These are phyloP conservation scores for Raddia guianensis DNA, from an alignment of 176 grass and related monocot genomes.

Conservation along the genomic window DNA sequence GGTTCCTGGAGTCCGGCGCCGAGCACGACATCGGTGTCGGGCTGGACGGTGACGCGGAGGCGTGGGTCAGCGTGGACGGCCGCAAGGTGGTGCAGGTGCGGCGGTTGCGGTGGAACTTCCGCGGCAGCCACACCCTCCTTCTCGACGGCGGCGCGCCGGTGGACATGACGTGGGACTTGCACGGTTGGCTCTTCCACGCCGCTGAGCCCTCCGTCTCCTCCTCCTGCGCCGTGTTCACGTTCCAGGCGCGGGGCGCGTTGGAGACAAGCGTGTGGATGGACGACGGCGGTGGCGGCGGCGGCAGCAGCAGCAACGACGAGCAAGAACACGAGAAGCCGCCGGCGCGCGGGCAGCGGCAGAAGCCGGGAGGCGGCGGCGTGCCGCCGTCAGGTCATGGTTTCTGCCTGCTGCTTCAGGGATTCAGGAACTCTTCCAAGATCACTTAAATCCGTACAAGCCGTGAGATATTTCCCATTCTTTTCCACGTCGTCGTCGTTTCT, in stretches of 20 bases:
- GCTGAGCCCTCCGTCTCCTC: constrained; percentile 17
- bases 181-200: constrained; percentile 63
- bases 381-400: constrained; percentile 41
- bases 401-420: constrained; percentile 68
- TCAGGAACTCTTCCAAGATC: constrained; percentile 56
- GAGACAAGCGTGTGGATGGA: constrained; percentile 52
- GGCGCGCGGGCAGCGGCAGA: constrained; percentile 26
- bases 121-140: constrained; percentile 66
- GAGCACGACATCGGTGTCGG: constrained; percentile 75
- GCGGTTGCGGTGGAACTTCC: constrained; percentile 62
- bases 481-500: not conserved
- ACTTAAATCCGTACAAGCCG: constrained; percentile 51
- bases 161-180: constrained; percentile 74
- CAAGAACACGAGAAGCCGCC: constrained; percentile 8
- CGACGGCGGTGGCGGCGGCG: constrained; percentile 9
- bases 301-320: not conserved
- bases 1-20: constrained; percentile 59
- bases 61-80: constrained; percentile 57
- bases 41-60: constrained; percentile 59
- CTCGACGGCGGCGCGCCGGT: constrained; percentile 58
- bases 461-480: constrained; percentile 35
- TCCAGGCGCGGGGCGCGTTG: constrained; percentile 51
- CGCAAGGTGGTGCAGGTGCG: constrained; percentile 56
- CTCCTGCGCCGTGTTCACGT: constrained; percentile 63
- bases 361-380: constrained; percentile 9